These are phyloP conservation scores for Spiraea crenata DNA, from an alignment of 331 rosid genomes.

Conservation along the genomic window DNA sequence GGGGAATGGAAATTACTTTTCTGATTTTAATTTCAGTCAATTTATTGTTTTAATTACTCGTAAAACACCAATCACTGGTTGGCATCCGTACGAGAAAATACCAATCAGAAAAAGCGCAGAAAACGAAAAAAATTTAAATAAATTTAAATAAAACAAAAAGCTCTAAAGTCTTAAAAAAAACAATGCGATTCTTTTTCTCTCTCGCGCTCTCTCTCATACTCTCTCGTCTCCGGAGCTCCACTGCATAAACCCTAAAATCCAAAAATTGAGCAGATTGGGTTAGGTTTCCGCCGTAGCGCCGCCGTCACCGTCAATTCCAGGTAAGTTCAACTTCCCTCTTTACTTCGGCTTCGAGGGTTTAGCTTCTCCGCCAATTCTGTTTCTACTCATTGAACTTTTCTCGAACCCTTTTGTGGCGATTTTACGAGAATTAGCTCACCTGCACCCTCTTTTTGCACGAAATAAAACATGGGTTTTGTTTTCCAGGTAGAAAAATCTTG, in stretches of 20 bases:
- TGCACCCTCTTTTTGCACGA: not conserved
- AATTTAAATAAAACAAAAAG: not conserved
- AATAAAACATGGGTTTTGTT: not conserved
- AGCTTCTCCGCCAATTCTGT: not conserved
- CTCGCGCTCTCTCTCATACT: not conserved
- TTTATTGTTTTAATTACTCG: too few relatives aligned
- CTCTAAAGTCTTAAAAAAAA: not conserved
- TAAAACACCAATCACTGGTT: too few relatives aligned
- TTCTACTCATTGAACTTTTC: not conserved
- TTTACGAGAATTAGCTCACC: not conserved
- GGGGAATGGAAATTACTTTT: too few relatives aligned
- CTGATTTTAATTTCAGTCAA: too few relatives aligned
- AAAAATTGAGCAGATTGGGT: slow-evolving; percentile 15
- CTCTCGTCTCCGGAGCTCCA: not conserved
- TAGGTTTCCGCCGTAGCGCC: not conserved
- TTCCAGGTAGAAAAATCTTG: not conserved
- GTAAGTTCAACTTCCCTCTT: not conserved
- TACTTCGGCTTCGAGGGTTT: not conserved
- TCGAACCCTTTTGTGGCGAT: not conserved
- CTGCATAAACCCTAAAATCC: slow-evolving; percentile 26
- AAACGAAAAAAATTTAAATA: not conserved
- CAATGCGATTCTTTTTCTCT: not conserved
- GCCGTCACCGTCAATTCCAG: not conserved
- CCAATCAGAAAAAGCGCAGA: not conserved
- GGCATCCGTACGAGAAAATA: not conserved